phyloP scores from a whole-genome alignment of 2,329 filamentous ascomycete genomes.

The Phialocephala subalpina region DNA sequence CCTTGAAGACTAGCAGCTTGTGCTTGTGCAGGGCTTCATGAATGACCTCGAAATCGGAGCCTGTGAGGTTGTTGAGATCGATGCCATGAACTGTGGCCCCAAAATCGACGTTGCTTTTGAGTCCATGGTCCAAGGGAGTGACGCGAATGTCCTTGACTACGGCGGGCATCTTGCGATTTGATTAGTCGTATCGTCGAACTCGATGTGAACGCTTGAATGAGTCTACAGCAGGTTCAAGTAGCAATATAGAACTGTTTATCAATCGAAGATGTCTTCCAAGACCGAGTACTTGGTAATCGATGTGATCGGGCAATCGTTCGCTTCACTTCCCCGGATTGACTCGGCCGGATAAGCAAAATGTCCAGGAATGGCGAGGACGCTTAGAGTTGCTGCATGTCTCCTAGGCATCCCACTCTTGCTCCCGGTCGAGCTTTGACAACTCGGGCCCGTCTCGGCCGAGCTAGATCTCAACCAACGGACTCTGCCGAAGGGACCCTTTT shows the following conservation, averaged over 20 bases:
- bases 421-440: too few relatives aligned
- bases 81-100: constrained; percentile 47
- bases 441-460: too few relatives aligned
- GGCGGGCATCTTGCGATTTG: constrained; percentile 33
- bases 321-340: background rate
- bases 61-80: constrained; percentile 47
- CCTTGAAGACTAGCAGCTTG: constrained; percentile 49
- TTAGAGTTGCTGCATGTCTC: background rate
- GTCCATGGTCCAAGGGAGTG: constrained; percentile 38
- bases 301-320: background rate
- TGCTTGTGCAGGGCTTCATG: constrained; percentile 45
- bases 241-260: background rate
- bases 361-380: too few relatives aligned
- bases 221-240: background rate
- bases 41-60: constrained; percentile 45
- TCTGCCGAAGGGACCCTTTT: background rate
- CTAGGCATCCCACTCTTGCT: background rate
- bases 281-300: too few relatives aligned
- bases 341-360: background rate
- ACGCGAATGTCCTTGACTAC: constrained; percentile 40
- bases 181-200: background rate
- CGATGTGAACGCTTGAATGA: background rate
- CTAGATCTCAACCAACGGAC: background rate
- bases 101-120: constrained; percentile 46
- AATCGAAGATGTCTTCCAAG: background rate